Percentiles rank a stretch among this genome's conserved stretches.
Evolutionary conservation across 306 rosid species (phyloP).

Genomic region (Vicia sativa): DNA sequence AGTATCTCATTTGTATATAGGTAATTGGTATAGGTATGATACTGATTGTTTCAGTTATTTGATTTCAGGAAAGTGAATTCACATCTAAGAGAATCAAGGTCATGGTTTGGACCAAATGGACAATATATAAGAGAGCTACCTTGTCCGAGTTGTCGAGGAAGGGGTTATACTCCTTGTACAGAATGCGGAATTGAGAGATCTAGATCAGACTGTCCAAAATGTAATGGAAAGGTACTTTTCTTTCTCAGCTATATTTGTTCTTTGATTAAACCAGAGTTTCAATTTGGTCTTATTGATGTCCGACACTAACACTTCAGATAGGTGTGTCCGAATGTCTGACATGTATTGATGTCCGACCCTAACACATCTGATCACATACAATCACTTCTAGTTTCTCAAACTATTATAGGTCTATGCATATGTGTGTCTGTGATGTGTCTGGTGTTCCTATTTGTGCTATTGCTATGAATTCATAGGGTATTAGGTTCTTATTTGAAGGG

Average conservation of each 20-base stretch:
- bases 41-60: background rate
- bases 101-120: slow-evolving; percentile 94
- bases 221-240: slow-evolving; percentile 74
- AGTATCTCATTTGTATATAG: slow-evolving; percentile 1
- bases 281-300: background rate
- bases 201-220: slow-evolving; percentile 76
- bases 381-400: background rate
- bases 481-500: slow-evolving; percentile 7
- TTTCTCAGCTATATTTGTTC: background rate
- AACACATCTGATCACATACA: background rate
- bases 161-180: slow-evolving; percentile 93
- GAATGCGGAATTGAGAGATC: slow-evolving; percentile 93
- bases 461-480: background rate
- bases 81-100: slow-evolving; percentile 55
- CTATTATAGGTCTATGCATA: too few relatives aligned
- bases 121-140: slow-evolving; percentile 92
- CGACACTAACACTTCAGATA: background rate
- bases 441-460: background rate
- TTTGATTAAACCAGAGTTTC: background rate
- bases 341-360: background rate
- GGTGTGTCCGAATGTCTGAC: background rate
- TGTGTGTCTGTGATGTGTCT: background rate
- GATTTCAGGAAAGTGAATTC: slow-evolving; percentile 57
- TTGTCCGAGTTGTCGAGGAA: slow-evolving; percentile 93
- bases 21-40: too few relatives aligned